Percentiles rank a stretch among this genome's conserved stretches.
phyloP scores from a whole-genome alignment of 257 asterid genomes.

The Nicotiana undulata region DNA sequence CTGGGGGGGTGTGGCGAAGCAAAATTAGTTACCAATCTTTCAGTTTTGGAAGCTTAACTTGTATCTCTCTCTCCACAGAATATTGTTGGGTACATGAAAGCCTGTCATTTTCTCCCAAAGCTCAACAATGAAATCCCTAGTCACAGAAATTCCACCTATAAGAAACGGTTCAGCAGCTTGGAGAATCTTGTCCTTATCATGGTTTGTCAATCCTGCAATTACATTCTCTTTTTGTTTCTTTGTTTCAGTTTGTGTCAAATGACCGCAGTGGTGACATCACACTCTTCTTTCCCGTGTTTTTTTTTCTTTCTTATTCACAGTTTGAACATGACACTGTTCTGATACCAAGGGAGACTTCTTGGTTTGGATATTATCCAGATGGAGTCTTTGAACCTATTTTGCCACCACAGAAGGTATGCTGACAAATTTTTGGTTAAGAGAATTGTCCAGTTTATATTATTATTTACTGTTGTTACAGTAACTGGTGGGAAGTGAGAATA shows the following conservation, averaged over 20 bases:
- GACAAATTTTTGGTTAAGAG: not conserved
- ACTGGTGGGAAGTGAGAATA: too few relatives aligned
- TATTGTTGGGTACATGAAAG: conserved; percentile 52
- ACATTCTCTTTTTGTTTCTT: not conserved
- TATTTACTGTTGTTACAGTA: not conserved
- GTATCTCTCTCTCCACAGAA: conserved; percentile 32
- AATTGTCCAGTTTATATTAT: not conserved
- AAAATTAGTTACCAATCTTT: not conserved
- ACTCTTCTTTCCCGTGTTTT: not conserved
- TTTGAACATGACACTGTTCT: conserved; percentile 86
- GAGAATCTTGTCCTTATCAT: conserved; percentile 81
- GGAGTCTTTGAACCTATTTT: conserved; percentile 66
- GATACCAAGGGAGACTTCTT: conserved; percentile 89
- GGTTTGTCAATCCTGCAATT: conserved; percentile 32
- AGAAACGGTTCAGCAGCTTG: conserved; percentile 70
- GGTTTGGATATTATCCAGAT: conserved; percentile 95
- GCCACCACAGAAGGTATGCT: conserved; percentile 65
- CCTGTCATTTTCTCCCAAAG: conserved; percentile 84
- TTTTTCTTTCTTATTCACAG: conserved; percentile 24
- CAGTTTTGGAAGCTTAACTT: not conserved
- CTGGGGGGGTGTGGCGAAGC: not conserved
- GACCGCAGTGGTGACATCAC: not conserved
- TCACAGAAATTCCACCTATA: conserved; percentile 66
- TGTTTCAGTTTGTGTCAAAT: not conserved
- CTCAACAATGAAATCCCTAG: conserved; percentile 82